These are phyloP conservation scores for Russula sp. DNA, from an alignment of 768 basidiomycete genomes.

Conservation along the genomic window DNA sequence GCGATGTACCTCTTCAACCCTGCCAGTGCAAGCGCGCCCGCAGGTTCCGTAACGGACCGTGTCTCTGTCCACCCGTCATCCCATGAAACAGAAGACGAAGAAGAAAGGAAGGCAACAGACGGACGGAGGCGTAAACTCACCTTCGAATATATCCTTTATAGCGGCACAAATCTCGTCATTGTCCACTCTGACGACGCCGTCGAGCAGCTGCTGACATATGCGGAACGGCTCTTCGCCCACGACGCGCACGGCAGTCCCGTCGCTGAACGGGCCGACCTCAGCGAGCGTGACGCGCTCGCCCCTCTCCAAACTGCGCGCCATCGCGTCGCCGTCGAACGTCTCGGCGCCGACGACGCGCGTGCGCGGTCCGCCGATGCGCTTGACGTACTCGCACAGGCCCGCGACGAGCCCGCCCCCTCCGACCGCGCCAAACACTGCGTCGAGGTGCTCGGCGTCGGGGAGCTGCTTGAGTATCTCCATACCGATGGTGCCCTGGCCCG, in stretches of 20 bases:
- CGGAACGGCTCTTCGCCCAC: constrained; percentile 95
- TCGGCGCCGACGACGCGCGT: constrained; percentile 88
- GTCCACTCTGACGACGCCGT: constrained; percentile 76
- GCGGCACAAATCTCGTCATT: constrained; percentile 98
- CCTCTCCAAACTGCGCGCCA: constrained; percentile 73
- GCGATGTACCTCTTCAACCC: constrained; percentile 86
- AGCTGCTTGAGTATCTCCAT: constrained; percentile 94
- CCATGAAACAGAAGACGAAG: background rate
- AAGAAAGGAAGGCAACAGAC: background rate
- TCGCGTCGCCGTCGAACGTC: constrained; percentile 92
- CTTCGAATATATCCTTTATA: constrained; percentile 98
- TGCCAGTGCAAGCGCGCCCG: constrained; percentile 89
- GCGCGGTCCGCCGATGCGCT: constrained; percentile 80
- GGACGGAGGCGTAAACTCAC: constrained; percentile 35
- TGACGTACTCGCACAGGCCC: constrained; percentile 90
- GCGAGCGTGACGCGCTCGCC: constrained; percentile 77
- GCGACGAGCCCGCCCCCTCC: constrained; percentile 92
- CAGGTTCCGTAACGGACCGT: constrained; percentile 92
- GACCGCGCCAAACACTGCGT: constrained; percentile 84
- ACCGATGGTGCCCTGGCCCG: constrained; percentile 92
- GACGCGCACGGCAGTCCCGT: constrained; percentile 94
- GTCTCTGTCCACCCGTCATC: constrained; percentile 54
- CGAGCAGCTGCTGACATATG: constrained; percentile 79
- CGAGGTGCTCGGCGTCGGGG: constrained; percentile 64
- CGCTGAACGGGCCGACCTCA: constrained; percentile 95